These are phyloP conservation scores for Cladosporium sphaerospermum DNA, from an alignment of 2,329 filamentous ascomycete genomes.

Conservation along the genomic window DNA sequence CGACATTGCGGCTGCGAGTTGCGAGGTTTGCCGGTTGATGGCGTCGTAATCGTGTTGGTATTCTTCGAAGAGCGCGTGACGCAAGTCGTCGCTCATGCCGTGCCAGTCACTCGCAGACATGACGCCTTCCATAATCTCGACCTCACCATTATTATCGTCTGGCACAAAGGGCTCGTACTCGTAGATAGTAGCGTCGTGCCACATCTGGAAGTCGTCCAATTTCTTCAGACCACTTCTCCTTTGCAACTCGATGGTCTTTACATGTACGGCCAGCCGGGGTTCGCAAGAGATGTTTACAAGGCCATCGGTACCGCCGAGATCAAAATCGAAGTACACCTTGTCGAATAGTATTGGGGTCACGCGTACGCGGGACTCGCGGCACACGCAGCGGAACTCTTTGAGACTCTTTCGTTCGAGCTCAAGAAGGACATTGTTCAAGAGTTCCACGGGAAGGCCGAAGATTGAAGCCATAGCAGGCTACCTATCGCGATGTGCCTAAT, in stretches of 20 bases:
- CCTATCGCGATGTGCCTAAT: slow-evolving; percentile 1
- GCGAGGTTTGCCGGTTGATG: neutral
- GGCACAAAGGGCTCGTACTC: neutral
- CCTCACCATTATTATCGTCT: neutral
- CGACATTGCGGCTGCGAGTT: neutral
- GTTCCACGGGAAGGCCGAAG: slow-evolving; percentile 1
- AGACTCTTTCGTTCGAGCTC: slow-evolving; percentile 1
- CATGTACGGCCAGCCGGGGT: neutral
- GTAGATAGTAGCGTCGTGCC: neutral
- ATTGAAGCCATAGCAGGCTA: slow-evolving; percentile 1
- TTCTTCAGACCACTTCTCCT: neutral
- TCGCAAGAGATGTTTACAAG: slow-evolving; percentile 2
- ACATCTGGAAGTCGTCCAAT: neutral
- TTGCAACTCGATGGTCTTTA: neutral
- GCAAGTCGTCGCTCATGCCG: neutral
- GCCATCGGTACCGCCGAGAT: neutral
- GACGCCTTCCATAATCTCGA: slow-evolving; percentile 1
- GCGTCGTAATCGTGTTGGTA: neutral
- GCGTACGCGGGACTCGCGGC: neutral
- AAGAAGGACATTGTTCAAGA: slow-evolving; percentile 1
- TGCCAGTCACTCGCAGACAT: neutral
- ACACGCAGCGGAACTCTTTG: neutral
- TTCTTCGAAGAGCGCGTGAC: neutral
- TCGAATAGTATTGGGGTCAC: neutral
- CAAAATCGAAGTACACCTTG: neutral